phyloP scores from a whole-genome alignment of 1,139 yeast species.

The Spencermartinsiella ligniputridi region DNA sequence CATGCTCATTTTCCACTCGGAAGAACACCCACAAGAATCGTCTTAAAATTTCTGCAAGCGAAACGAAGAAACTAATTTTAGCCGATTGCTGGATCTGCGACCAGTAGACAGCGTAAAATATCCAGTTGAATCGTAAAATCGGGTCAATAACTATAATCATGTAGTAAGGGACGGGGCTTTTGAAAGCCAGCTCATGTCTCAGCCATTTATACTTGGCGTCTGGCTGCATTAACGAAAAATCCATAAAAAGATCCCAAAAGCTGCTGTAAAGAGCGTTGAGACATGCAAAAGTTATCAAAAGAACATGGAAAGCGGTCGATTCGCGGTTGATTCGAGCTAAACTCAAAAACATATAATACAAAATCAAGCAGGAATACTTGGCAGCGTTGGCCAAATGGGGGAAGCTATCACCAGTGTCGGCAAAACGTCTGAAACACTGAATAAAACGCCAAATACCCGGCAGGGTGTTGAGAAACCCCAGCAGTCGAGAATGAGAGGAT shows the following conservation, averaged over 20 bases:
- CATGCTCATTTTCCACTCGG: constrained; percentile 95
- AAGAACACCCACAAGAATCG: constrained; percentile 85
- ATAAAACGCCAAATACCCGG: constrained; percentile 90
- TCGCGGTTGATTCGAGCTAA: constrained; percentile 62
- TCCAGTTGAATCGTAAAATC: constrained; percentile 81
- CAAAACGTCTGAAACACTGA: constrained; percentile 87
- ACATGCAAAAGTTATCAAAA: constrained; percentile 69
- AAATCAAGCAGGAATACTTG: constrained; percentile 64
- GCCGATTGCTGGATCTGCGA: constrained; percentile 84
- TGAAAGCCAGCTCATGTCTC: constrained; percentile 67
- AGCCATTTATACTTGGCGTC: constrained; percentile 56
- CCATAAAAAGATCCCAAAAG: constrained; percentile 91
- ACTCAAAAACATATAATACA: constrained; percentile 72
- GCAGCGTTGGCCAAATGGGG: constrained; percentile 93
- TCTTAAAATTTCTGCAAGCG: constrained; percentile 73
- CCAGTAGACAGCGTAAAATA: constrained; percentile 69
- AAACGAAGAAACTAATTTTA: constrained; percentile 78
- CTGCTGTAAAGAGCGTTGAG: constrained; percentile 67
- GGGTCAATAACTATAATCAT: constrained; percentile 69
- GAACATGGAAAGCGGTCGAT: constrained; percentile 43
- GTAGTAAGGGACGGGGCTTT: constrained; percentile 61
- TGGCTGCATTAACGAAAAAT: constrained; percentile 89
- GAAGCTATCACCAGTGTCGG: constrained; percentile 92
- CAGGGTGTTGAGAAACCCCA: constrained; percentile 79
- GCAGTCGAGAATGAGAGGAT: constrained; percentile 62